These are phyloP conservation scores for Purshia tridentata DNA, from an alignment of 306 rosid species.

Conservation along the genomic window DNA sequence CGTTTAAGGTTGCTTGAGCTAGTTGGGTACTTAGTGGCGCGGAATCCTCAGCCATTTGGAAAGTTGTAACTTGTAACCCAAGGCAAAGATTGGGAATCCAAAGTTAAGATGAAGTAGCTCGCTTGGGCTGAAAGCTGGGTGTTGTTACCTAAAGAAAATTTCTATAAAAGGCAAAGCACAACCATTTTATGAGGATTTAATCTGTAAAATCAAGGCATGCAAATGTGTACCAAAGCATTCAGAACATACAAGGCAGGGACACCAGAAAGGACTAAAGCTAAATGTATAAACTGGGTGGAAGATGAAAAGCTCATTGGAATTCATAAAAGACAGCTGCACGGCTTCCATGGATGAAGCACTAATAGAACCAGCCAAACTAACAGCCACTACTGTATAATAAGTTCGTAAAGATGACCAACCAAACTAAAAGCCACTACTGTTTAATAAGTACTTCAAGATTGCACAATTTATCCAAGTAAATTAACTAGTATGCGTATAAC, in stretches of 20 bases:
- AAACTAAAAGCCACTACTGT: not conserved
- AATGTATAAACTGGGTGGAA: not conserved
- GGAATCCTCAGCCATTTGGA: conserved; percentile 42
- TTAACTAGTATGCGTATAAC: not conserved
- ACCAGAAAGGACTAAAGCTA: not conserved
- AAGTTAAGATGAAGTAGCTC: not conserved
- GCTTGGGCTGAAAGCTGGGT: not conserved
- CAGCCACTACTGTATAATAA: not conserved
- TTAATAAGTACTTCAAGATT: not conserved
- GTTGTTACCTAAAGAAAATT: not conserved
- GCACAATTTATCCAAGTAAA: not conserved
- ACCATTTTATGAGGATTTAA: not conserved
- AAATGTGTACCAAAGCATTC: not conserved
- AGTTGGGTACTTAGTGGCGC: conserved; percentile 51
- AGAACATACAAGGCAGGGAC: not conserved
- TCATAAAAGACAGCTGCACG: not conserved
- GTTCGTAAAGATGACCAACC: not conserved
- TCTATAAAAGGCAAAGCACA: not conserved
- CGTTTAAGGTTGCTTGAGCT: conserved; percentile 35
- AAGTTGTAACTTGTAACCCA: not conserved
- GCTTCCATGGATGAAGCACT: conserved; percentile 4
- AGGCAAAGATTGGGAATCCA: not conserved
- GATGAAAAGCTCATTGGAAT: not conserved
- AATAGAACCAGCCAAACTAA: not conserved
- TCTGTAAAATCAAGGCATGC: not conserved